Percentiles rank a stretch among this genome's conserved stretches.
phyloP scores from a whole-genome alignment of 73 alveolate genomes.

The Effrenium voratum region DNA sequence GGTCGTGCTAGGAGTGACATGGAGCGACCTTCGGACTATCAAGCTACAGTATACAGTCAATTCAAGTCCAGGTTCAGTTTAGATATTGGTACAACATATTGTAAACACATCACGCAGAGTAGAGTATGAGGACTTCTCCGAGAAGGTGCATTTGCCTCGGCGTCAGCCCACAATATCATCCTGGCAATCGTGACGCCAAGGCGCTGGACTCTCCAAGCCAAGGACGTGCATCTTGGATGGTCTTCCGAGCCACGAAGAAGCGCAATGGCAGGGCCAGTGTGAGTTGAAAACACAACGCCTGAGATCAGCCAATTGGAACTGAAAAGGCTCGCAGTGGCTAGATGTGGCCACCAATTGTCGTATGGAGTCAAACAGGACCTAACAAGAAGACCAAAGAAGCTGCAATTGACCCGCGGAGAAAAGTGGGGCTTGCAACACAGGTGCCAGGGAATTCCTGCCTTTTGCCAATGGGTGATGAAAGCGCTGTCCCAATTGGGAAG shows the following conservation, averaged over 20 bases:
- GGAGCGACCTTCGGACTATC: not conserved
- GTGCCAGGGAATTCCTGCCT: no score
- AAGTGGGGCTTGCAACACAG: no score
- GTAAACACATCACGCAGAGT: not conserved
- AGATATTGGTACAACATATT: no score
- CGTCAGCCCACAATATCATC: not conserved
- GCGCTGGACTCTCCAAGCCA: not conserved
- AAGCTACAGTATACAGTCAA: not conserved
- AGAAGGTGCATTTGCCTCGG: not conserved
- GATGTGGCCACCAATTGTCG: no score
- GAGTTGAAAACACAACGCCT: constrained; percentile 28
- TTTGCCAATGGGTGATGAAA: no score
- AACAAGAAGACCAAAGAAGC: no score
- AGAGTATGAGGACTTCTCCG: no score
- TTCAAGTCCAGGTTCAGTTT: not conserved
- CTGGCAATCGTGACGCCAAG: not conserved
- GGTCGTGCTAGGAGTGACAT: not conserved
- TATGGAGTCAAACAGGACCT: no score
- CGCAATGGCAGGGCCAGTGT: constrained; percentile 60
- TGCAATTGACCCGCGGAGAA: no score
- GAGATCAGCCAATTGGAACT: no score
- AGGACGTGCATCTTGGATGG: constrained; percentile 6
- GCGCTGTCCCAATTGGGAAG: no score
- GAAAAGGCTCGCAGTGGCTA: no score
- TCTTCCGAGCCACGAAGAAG: constrained; percentile 79